Conservation (phyloP, 2,329 filamentous ascomycete genomes). For the Claviceps pazoutovae region DNA sequence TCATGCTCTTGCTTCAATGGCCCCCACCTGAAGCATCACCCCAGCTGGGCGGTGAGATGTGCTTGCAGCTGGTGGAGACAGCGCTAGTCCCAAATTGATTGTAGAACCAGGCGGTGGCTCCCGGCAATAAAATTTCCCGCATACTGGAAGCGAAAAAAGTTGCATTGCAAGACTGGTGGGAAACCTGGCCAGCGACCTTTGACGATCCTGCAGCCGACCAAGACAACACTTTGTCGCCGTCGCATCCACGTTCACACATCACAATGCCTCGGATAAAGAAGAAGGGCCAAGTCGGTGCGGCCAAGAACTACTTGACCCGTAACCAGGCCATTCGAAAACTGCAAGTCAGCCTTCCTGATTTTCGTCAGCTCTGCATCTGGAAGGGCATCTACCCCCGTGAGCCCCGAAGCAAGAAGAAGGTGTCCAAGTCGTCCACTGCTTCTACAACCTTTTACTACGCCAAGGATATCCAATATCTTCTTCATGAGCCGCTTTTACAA, state of each 20-base stretch:
- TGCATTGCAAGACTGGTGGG: slow-evolving; percentile 14
- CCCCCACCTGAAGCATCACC: slow-evolving; percentile 7
- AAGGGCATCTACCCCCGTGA: slow-evolving; percentile 98
- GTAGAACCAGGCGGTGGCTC: slow-evolving; percentile 13
- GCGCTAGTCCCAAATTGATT: slow-evolving; percentile 8
- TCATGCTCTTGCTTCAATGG: too few relatives aligned
- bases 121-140: slow-evolving; percentile 22
- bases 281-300: slow-evolving; percentile 82
- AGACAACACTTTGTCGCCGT: slow-evolving; percentile 4
- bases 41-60: slow-evolving; percentile 13
- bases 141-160: slow-evolving; percentile 11
- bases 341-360: slow-evolving; percentile 92
- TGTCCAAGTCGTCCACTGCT: slow-evolving; percentile 74
- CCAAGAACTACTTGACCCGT: slow-evolving; percentile 96
- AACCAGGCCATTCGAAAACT: slow-evolving; percentile 96
- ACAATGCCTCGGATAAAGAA: slow-evolving; percentile 71
- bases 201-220: not conserved
- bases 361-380: slow-evolving; percentile 97
- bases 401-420: slow-evolving; percentile 94
- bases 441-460: slow-evolving; percentile 86
- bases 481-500: slow-evolving; percentile 84
- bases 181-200: slow-evolving; percentile 19
- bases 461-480: slow-evolving; percentile 95
- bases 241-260: slow-evolving; percentile 4
- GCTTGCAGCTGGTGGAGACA: slow-evolving; percentile 1